A percentile compares a stretch with the other conserved stretches of the same genome.
Conservation (phyloP, 2,329 filamentous ascomycete species). For the Xylaria sp. region DNA sequence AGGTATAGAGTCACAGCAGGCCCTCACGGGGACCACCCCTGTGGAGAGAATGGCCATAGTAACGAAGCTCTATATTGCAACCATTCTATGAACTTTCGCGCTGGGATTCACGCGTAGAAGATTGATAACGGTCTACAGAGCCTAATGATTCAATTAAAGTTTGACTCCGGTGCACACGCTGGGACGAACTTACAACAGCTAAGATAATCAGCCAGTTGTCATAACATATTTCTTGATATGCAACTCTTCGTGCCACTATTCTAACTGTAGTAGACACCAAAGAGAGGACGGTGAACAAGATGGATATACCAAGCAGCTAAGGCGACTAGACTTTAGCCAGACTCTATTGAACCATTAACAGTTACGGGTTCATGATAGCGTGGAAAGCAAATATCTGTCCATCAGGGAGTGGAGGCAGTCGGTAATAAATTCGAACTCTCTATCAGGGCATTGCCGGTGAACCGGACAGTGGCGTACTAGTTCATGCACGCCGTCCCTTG, state of each 20-base stretch:
- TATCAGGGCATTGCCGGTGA: not conserved
- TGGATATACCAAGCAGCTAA: conserved; percentile 9
- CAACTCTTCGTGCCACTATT: conserved; percentile 12
- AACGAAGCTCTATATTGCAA: conserved; percentile 12
- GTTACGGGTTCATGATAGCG: not conserved
- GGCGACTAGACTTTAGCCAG: conserved; percentile 11
- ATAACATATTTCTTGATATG: conserved; percentile 2
- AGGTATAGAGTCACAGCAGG: conserved; percentile 18
- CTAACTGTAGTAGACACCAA: conserved; percentile 13
- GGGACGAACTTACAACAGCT: conserved; percentile 16
- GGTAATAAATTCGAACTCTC: not conserved
- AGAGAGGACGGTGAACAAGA: conserved; percentile 16
- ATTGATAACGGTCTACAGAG: conserved; percentile 16
- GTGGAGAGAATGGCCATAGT: conserved; percentile 21
- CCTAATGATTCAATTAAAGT: conserved; percentile 3
- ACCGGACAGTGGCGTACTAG: not conserved
- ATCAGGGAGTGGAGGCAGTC: not conserved
- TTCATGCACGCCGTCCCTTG: not conserved
- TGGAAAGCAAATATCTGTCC: not conserved
- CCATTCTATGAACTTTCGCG: not conserved
- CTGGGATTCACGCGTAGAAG: conserved; percentile 19
- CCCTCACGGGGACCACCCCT: conserved; percentile 12
- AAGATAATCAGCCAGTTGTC: conserved; percentile 14
- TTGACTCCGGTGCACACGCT: not conserved
- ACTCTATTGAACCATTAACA: not conserved